Conservation (phyloP, 1,139 yeast genomes). For the Hanseniaspora sp. region DNA sequence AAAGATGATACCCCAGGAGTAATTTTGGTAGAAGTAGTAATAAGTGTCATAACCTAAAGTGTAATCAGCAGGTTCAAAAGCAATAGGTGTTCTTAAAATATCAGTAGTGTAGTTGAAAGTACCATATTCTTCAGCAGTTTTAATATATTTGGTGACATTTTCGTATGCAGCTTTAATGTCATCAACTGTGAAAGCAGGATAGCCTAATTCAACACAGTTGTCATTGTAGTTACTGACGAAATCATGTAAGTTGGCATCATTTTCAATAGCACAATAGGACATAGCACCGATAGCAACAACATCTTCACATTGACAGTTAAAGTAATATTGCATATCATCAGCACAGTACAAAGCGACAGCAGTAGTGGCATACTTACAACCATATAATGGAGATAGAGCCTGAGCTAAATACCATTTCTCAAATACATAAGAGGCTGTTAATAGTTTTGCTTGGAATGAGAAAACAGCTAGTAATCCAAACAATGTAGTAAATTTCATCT, state of each 20-base stretch:
- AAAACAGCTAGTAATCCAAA: background rate
- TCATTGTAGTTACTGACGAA: constrained; percentile 9
- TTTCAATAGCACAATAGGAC: constrained; percentile 25
- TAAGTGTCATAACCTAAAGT: constrained; percentile 4
- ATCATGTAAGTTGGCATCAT: background rate
- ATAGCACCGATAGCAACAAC: constrained; percentile 26
- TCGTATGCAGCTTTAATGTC: background rate
- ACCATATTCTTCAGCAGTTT: constrained; percentile 18
- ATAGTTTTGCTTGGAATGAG: background rate
- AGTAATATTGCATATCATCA: constrained; percentile 14
- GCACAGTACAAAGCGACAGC: constrained; percentile 24
- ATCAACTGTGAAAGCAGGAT: background rate
- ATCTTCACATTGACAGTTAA: constrained; percentile 24
- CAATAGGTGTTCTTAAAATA: constrained; percentile 17
- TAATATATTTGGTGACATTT: constrained; percentile 24
- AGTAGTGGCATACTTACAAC: constrained; percentile 23
- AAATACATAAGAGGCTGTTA: background rate
- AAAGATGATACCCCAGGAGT: constrained; percentile 15
- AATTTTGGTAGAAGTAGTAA: constrained; percentile 14
- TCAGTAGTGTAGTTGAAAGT: constrained; percentile 15
- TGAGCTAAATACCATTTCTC: constrained; percentile 4
- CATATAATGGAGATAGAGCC: background rate
- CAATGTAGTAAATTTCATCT: background rate
- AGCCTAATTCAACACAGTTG: constrained; percentile 14
- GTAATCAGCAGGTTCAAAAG: constrained; percentile 3